These are phyloP conservation scores for Ceratocystis huliohia DNA, from an alignment of 2,329 filamentous ascomycete genomes.

Conservation along the genomic window DNA sequence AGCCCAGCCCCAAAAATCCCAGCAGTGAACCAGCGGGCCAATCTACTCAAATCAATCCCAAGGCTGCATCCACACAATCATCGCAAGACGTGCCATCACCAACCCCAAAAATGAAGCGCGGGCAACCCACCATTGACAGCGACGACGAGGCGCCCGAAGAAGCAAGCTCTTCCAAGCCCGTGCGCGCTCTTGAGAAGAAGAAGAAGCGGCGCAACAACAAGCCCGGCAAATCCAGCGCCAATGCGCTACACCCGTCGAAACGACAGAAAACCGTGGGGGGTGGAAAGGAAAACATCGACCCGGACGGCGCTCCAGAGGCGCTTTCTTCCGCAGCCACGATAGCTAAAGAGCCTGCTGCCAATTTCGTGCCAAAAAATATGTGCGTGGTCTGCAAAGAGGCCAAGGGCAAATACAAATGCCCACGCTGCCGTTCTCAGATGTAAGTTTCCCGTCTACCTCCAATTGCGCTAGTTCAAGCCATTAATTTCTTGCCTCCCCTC, in stretches of 20 bases:
- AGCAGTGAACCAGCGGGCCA: not conserved
- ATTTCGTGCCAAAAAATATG: constrained; percentile 12
- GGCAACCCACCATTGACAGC: not conserved
- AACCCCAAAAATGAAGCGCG: not conserved
- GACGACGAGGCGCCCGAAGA: constrained; percentile 18
- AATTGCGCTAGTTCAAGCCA: constrained; percentile 11
- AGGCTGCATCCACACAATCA: not conserved
- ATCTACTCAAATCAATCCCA: not conserved
- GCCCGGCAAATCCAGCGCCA: constrained; percentile 1
- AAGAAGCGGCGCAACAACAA: constrained; percentile 16
- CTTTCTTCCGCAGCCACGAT: not conserved
- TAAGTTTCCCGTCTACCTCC: constrained; percentile 29
- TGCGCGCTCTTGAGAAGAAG: constrained; percentile 16
- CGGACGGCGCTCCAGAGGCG: not conserved
- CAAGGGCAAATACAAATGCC: constrained; percentile 49
- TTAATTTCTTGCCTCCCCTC: constrained; percentile 17
- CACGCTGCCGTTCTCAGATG: constrained; percentile 47
- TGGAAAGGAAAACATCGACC: not conserved
- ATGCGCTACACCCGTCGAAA: not conserved
- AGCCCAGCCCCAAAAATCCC: not conserved
- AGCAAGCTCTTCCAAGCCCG: constrained; percentile 13
- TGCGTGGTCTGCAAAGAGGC: constrained; percentile 43
- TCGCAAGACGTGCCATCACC: not conserved
- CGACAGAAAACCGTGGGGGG: not conserved
- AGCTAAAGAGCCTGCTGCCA: not conserved